phyloP scores from a whole-genome alignment of 805 yeast genomes.

The Cyberlindnera veronae region DNA sequence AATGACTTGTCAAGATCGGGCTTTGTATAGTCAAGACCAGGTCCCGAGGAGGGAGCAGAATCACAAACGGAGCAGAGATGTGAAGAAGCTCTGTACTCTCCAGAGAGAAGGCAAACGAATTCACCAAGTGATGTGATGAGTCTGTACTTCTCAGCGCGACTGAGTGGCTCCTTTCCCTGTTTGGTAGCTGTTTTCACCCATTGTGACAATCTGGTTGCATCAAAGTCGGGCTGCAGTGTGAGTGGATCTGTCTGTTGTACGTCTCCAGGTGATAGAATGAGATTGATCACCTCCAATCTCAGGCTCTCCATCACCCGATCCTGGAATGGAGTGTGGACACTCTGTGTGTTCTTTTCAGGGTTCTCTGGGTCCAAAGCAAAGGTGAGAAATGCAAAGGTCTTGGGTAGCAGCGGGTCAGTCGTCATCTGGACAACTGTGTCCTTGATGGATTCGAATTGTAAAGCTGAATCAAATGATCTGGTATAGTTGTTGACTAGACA shows the following conservation, averaged over 20 bases:
- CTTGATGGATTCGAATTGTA: constrained; percentile 12
- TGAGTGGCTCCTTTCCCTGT: too few species aligned
- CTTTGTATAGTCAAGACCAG: constrained; percentile 29
- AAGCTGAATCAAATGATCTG: constrained; percentile 3
- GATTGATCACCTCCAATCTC: constrained; percentile 12
- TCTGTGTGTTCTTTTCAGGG: neutral
- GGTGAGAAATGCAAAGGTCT: constrained; percentile 12
- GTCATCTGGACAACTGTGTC: neutral
- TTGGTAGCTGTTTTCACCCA: too few species aligned
- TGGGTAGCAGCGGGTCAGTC: constrained; percentile 10
- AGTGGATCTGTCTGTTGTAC: too few species aligned
- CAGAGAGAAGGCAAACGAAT: constrained; percentile 35
- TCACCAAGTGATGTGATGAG: constrained; percentile 38
- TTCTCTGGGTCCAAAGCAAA: constrained; percentile 6
- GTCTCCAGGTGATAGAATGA: neutral
- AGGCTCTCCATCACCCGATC: constrained; percentile 18
- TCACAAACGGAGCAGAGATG: constrained; percentile 17
- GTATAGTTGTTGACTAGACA: constrained; percentile 5
- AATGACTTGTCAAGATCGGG: constrained; percentile 20
- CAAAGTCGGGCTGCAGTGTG: neutral
- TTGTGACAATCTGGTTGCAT: constrained; percentile 1
- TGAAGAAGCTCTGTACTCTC: constrained; percentile 24
- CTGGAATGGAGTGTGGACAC: constrained; percentile 12
- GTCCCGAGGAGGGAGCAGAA: constrained; percentile 1
- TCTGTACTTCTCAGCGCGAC: constrained; percentile 10